Base-by-base conservation (phyloP, 2,329 filamentous ascomycete species). In the Penicillium nordicum region DNA sequence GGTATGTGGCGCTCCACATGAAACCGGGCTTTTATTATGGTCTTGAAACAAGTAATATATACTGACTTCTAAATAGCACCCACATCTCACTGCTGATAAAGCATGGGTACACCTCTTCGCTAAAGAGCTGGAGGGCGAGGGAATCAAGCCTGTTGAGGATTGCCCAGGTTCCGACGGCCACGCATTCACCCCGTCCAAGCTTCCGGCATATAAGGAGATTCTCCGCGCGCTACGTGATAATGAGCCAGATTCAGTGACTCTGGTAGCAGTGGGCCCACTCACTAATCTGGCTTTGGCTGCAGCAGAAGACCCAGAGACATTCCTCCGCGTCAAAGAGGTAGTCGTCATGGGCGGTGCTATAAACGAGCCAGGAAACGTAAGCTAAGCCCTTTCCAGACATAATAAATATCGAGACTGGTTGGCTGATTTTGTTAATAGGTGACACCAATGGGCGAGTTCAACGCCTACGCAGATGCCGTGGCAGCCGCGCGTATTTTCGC, bases 291-390 rank as follows among this genome's bases (percentile, higher is more conserved):
- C 94, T 1, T 76, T 96, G 27, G 94, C 94, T 3, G 92, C 94
- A 3, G 87, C 91, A 14, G 86, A 91, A 67, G 93, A 97, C 64
- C 88, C 92, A 0, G 90, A 93, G 73, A 88, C 92, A 0, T 97
- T 99, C 73, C 80, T 99, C 53, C 85, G 86, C 42, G 90, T 87
- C 47, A 96, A 95, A 73, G 92, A 97, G 74, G 83, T 99, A 3
- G 88, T 96, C 4, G 89, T 97, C 45, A 99, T 99, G 94, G 94
- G 93, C 57, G 94, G 94, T 57, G 87, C 90, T 25, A 83, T 99
- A 52, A 81, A 89, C 57, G 78, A 86, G 43, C 82, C 86, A 49
- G 94, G 94, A 64, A 99, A 99, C 73, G 86, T 90, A 8, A 51
- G 49, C 16, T 11, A 27, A 18, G 3, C 40, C 3, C 16, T 27